Conservation (phyloP, 148 eudicot genomes). For the Nyssa sinensis region DNA sequence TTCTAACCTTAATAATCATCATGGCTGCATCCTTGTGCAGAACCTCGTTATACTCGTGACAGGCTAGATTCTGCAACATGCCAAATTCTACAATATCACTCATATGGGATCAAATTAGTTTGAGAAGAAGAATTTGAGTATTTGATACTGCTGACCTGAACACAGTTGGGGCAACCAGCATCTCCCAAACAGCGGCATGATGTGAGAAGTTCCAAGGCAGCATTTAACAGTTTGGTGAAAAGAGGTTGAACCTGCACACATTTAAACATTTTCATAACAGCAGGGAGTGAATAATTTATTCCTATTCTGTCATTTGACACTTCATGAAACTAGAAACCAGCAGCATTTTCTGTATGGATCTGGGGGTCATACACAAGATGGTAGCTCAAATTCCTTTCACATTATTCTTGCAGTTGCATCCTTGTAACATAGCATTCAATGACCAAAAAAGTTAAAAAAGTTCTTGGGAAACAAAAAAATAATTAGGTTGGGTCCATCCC, state of each 20-base stretch:
- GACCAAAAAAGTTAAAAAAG: background rate
- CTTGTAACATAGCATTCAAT: background rate
- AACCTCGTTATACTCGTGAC: conserved; percentile 89
- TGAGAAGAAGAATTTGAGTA: background rate
- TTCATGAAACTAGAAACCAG: background rate
- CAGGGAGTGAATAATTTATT: background rate
- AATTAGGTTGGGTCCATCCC: background rate
- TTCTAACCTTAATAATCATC: conserved; percentile 73
- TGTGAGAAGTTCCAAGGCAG: conserved; percentile 80
- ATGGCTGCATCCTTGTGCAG: conserved; percentile 89
- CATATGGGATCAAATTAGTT: background rate
- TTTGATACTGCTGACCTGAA: conserved; percentile 49
- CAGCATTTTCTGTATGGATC: background rate
- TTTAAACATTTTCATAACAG: background rate
- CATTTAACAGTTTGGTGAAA: conserved; percentile 64
- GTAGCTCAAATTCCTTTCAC: background rate
- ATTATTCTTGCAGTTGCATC: background rate
- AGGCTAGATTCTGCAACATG: conserved; percentile 54
- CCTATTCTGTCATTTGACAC: background rate
- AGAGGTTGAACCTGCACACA: conserved; percentile 59
- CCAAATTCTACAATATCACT: conserved; percentile 5
- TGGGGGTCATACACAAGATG: background rate
- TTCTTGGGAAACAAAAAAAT: background rate
- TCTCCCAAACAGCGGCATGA: conserved; percentile 74
- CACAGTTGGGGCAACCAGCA: conserved; percentile 88